Conservation (phyloP, 179 eudicot genomes). For the Silene vulgaris region DNA sequence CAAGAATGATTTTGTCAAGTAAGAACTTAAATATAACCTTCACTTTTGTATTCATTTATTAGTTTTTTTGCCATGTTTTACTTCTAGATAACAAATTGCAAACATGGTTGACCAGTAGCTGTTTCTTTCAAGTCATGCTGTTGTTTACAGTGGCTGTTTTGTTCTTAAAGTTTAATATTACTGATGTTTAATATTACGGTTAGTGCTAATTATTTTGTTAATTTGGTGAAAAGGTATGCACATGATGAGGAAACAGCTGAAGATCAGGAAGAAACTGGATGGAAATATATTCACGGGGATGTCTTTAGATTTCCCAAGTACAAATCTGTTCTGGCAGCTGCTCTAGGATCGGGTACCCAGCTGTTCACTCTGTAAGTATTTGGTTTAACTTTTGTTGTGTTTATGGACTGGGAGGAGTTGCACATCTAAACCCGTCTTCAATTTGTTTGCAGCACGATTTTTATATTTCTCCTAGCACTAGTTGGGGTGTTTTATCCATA, state of each 20-base stretch:
- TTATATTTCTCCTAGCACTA: conserved; percentile 40
- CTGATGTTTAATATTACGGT: neutral
- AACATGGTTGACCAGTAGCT: neutral
- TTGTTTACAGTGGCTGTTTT: neutral
- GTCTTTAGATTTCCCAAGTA: conserved; percentile 42
- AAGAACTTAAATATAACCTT: conserved; percentile 22
- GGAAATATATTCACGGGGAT: conserved; percentile 50
- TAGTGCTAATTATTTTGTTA: neutral
- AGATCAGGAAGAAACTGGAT: conserved; percentile 47
- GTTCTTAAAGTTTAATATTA: neutral
- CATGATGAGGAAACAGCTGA: conserved; percentile 48
- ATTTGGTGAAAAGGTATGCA: conserved; percentile 31
- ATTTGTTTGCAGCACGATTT: conserved; percentile 32
- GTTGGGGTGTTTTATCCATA: conserved; percentile 47
- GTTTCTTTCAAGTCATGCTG: conserved; percentile 5
- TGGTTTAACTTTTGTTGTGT: neutral
- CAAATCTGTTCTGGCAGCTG: conserved; percentile 44
- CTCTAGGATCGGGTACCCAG: conserved; percentile 46
- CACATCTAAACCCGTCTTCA: conserved; percentile 14
- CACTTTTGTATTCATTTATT: neutral
- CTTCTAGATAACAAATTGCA: neutral
- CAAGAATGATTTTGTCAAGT: conserved; percentile 48
- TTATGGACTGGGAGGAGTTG: neutral
- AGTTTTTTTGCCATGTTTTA: neutral
- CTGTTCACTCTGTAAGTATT: conserved; percentile 40